phyloP scores from a whole-genome alignment of 768 basidiomycete genomes.

The Tricholoma sp. region DNA sequence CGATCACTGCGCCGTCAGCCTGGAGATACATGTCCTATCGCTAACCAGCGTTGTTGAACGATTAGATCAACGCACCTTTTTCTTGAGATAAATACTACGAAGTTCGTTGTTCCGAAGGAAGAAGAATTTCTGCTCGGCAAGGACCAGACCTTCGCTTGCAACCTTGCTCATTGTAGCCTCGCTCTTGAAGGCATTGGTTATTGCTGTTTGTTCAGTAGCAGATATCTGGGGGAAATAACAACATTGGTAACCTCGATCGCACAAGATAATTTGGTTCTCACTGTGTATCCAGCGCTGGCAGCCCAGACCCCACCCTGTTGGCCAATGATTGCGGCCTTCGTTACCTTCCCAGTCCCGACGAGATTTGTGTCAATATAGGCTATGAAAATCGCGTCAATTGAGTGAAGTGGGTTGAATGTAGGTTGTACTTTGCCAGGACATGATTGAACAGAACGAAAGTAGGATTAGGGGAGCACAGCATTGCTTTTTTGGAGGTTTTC shows the following conservation, averaged over 20 bases:
- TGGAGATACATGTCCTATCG: slow-evolving; percentile 22
- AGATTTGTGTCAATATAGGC: slow-evolving; percentile 83
- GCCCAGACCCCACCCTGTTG: slow-evolving; percentile 78
- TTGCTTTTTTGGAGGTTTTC: background rate
- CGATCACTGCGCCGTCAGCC: slow-evolving; percentile 69
- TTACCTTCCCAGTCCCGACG: slow-evolving; percentile 67
- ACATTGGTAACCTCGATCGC: slow-evolving; percentile 1
- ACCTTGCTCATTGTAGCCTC: slow-evolving; percentile 16
- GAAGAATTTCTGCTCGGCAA: slow-evolving; percentile 75
- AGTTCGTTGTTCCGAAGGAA: slow-evolving; percentile 37
- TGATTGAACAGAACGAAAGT: slow-evolving; percentile 19
- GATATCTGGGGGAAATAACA: slow-evolving; percentile 43
- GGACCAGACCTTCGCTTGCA: slow-evolving; percentile 55
- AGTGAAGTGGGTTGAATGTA: background rate
- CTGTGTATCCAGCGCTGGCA: slow-evolving; percentile 48
- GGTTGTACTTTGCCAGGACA: slow-evolving; percentile 69
- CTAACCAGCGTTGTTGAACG: background rate
- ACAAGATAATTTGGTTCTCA: slow-evolving; percentile 28
- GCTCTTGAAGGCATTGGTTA: slow-evolving; percentile 44
- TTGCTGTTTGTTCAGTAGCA: slow-evolving; percentile 55
- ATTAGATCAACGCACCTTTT: slow-evolving; percentile 47
- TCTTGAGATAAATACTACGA: slow-evolving; percentile 71
- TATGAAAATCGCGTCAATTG: slow-evolving; percentile 22
- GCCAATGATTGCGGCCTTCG: slow-evolving; percentile 74
- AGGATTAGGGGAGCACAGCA: background rate